Conservation (phyloP, 371 early-diverging fungal genomes). For the Mortierella polycephala region DNA sequence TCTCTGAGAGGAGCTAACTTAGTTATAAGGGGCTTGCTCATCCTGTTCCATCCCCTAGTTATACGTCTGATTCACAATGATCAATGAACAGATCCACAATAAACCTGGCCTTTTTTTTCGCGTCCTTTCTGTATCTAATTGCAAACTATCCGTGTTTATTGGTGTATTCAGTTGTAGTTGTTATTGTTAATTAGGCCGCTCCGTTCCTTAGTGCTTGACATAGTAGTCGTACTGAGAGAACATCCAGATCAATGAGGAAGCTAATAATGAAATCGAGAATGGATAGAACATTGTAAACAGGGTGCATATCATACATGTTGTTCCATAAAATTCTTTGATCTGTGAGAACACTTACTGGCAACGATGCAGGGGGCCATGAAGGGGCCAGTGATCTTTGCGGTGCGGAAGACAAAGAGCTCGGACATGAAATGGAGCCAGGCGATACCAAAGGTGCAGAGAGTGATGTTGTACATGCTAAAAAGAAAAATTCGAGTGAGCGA, state of each 20-base stretch:
- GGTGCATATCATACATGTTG: too few relatives aligned
- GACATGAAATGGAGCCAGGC: constrained; percentile 74
- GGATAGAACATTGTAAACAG: not conserved
- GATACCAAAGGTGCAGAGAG: constrained; percentile 78
- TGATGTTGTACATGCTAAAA: constrained; percentile 74
- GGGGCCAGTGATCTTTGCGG: constrained; percentile 72
- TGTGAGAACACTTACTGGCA: constrained; percentile 62
- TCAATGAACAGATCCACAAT: not conserved
- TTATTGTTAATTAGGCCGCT: too few relatives aligned
- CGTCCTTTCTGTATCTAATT: too few relatives aligned
- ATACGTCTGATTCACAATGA: not conserved
- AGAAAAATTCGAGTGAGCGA: not conserved
- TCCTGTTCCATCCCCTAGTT: not conserved
- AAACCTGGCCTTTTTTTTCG: not conserved
- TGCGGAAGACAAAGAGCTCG: constrained; percentile 77
- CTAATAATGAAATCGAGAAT: constrained; percentile 16
- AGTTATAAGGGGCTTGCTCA: constrained; percentile 14
- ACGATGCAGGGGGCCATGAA: constrained; percentile 76
- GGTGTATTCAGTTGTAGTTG: too few relatives aligned
- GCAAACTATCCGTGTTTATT: not conserved
- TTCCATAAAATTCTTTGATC: not conserved
- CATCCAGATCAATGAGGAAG: constrained; percentile 60
- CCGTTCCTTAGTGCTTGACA: constrained; percentile 51
- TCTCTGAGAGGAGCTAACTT: constrained; percentile 15
- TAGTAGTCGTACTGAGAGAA: constrained; percentile 54